Percentiles rank a stretch among this genome's conserved stretches.
Evolutionary conservation across 2,329 filamentous ascomycete species (phyloP).

Genomic region (Pyrenochaeta sp.): DNA sequence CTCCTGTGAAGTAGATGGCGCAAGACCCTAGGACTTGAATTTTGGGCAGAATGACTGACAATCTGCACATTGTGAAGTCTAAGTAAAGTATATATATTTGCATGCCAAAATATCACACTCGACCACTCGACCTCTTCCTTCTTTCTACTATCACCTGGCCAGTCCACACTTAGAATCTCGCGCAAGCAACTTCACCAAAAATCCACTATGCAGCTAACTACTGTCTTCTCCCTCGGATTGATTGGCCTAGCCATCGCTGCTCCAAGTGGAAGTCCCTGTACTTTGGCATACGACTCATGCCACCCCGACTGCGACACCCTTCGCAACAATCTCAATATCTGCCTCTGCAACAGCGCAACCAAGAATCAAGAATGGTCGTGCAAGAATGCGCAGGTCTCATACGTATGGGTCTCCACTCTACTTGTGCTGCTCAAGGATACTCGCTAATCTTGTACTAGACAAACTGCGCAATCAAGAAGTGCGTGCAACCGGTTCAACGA

Average conservation of each 20-base stretch:
- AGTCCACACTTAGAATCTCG: too few relatives aligned
- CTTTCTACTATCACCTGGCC: too few relatives aligned
- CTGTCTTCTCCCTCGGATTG: not conserved
- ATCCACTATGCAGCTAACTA: not conserved
- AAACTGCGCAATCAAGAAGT: not conserved
- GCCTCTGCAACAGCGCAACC: not conserved
- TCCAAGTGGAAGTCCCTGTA: not conserved
- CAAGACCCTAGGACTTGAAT: too few relatives aligned
- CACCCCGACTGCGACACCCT: slow-evolving; percentile 2
- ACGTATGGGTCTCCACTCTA: not conserved
- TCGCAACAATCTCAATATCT: slow-evolving; percentile 2
- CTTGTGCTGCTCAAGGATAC: not conserved
- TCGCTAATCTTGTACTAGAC: not conserved
- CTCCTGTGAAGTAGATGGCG: too few relatives aligned
- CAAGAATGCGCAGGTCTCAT: slow-evolving; percentile 1
- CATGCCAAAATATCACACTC: too few relatives aligned
- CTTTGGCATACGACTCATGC: not conserved
- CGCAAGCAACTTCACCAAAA: not conserved
- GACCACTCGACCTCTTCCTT: too few relatives aligned
- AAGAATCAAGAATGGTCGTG: not conserved
- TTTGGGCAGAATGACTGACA: too few relatives aligned
- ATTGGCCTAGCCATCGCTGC: not conserved
- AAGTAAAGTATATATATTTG: too few relatives aligned
- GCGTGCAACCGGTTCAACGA: not conserved
- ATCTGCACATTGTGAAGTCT: too few relatives aligned